Conservation (phyloP, 495 filamentous ascomycete species). For the Letharia lupina region DNA sequence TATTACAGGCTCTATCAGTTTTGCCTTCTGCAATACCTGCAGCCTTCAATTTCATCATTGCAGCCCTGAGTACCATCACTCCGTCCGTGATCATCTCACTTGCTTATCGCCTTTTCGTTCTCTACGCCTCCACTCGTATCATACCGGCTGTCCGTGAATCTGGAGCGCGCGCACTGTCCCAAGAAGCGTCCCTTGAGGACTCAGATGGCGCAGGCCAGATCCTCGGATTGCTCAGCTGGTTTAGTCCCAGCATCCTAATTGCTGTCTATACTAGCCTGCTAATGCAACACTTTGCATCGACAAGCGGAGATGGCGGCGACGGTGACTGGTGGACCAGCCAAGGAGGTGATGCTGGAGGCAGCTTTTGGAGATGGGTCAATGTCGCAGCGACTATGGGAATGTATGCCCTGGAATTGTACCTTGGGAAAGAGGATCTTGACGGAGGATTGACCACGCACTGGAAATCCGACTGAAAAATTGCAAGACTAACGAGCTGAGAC, state of each 20-base stretch:
- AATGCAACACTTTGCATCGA: constrained; percentile 85
- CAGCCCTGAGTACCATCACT: constrained; percentile 86
- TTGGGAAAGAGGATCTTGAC: constrained; percentile 69
- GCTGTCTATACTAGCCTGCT: constrained; percentile 94
- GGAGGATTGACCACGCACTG: constrained; percentile 67
- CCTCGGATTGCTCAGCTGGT: constrained; percentile 77
- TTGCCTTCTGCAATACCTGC: constrained; percentile 79
- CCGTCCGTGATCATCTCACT: constrained; percentile 91
- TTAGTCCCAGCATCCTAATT: constrained; percentile 84
- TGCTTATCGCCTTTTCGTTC: constrained; percentile 82
- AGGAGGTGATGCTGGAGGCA: constrained; percentile 68
- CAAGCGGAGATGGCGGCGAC: constrained; percentile 50
- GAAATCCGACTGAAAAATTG: constrained; percentile 69
- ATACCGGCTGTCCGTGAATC: constrained; percentile 86
- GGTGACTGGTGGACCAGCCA: constrained; percentile 82
- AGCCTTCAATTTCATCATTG: constrained; percentile 75
- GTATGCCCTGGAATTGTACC: constrained; percentile 80
- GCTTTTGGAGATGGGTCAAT: constrained; percentile 90
- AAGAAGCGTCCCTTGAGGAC: constrained; percentile 78
- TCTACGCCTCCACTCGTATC: constrained; percentile 92
- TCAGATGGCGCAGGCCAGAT: constrained; percentile 71
- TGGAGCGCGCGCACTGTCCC: constrained; percentile 69
- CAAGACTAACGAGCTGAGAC: background rate
- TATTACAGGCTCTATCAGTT: constrained; percentile 72
- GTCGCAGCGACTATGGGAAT: constrained; percentile 76